Percentiles rank a stretch among this genome's conserved stretches.
phyloP scores from a whole-genome alignment of 495 filamentous ascomycete genomes.

The Aspergillus wentii region DNA sequence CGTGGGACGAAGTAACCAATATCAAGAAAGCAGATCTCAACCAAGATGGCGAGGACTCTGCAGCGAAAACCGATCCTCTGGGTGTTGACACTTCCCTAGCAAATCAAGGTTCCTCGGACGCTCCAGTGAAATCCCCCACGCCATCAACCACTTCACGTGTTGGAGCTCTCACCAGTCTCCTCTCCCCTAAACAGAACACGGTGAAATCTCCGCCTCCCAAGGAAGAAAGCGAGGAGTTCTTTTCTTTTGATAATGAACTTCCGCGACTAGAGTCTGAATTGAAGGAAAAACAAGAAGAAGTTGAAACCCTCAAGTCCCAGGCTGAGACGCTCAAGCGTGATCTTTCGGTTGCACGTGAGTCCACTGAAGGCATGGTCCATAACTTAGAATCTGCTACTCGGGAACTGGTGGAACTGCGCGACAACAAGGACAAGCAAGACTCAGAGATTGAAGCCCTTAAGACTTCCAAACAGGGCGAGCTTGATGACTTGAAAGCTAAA shows the following conservation, averaged over 20 bases:
- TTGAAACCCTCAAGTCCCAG: conserved; percentile 59
- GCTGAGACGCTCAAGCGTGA: conserved; percentile 50
- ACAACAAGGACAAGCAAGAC: conserved; percentile 51
- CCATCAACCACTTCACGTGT: too few relatives aligned
- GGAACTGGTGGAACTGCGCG: conserved; percentile 54
- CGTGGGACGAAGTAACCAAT: conserved; percentile 45
- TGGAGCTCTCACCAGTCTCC: conserved; percentile 18
- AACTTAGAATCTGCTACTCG: conserved; percentile 56
- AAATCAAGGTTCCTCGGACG: conserved; percentile 10
- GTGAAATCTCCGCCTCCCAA: conserved; percentile 24
- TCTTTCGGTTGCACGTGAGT: conserved; percentile 55
- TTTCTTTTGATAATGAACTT: conserved; percentile 79
- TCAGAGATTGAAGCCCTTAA: conserved; percentile 37
- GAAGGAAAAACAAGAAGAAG: conserved; percentile 57
- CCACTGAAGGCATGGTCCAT: conserved; percentile 58
- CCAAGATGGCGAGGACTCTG: conserved; percentile 11
- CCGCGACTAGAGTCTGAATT: conserved; percentile 60
- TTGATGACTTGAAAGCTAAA: conserved; percentile 37
- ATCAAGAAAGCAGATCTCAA: conserved; percentile 43
- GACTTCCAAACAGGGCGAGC: conserved; percentile 26
- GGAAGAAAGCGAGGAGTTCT: conserved; percentile 69
- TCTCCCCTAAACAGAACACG: conserved; percentile 43
- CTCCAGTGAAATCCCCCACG: conserved; percentile 17
- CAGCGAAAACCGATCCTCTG: conserved; percentile 20
- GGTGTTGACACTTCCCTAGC: conserved; percentile 15